Evolutionary conservation across 768 basidiomycete genomes (phyloP), one percentile per base, ranked within the genome.

Genomic region (Rhodotorula paludigena): DNA sequence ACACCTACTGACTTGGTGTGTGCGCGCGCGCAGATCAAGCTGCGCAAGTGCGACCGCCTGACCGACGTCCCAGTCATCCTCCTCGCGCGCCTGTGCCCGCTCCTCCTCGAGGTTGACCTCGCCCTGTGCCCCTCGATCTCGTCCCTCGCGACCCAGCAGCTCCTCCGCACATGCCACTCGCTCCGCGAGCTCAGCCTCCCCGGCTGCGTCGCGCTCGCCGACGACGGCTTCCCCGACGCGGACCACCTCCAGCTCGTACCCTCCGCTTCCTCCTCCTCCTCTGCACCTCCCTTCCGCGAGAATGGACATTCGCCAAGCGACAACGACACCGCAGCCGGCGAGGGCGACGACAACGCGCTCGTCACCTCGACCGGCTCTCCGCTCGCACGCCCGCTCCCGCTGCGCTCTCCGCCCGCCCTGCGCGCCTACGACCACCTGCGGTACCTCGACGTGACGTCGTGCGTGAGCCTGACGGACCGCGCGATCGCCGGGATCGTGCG

Each of bases 31-130:
- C 71, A 81, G 80, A 89, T 97, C 78, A 97, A 98, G 79, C 82
- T 98, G 61, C 87, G 86, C 73, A 86, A 86, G 58, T 83, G 93
- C 49, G 84, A 84, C 63, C 80, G 81, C 33, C 79, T 97, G 66
- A 92, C 92, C 0, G 90, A 94, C 74, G 78, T 78, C 33, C 82
- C 92, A 35, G 82, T 99, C 73, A 84, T 86, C 41, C 83, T 86
- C 39, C 82, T 99, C 57, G 88, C 89, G 41, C 83, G 83, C 68
- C 83, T 82, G 9, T 94, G 92, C 76, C 88, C 90, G 1, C 82
- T 92, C 57, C 84, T 99, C 33, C 84, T 99, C 63, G 96, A 99
- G 78, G 86, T 98, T 73, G 96, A 99, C 79, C 86, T 99, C 75
- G 87, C 90, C 75, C 83, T 86, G 69, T 92, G 92, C 80, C 83